Conservation (phyloP, 176 grass and related monocot species). For the Cenchrus fungigraminus region DNA sequence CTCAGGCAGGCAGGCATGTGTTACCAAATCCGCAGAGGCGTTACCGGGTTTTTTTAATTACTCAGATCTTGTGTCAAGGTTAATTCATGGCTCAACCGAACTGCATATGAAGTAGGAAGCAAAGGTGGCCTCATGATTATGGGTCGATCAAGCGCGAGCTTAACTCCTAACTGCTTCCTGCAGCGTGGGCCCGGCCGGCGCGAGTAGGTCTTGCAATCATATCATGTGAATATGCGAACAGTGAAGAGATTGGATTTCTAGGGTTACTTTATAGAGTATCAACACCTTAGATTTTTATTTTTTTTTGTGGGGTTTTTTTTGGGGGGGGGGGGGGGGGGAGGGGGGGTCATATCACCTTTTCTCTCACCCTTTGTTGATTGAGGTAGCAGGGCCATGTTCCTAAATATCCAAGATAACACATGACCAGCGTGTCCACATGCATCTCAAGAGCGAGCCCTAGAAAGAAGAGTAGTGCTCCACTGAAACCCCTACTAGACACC, state of each 20-base stretch:
- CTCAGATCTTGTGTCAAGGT: constrained; percentile 39
- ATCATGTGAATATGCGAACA: constrained; percentile 52
- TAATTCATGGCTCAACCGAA: constrained; percentile 22
- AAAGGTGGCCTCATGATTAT: constrained; percentile 41
- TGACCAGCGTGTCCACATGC: constrained; percentile 49
- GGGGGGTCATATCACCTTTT: constrained; percentile 55
- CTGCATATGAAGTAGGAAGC: constrained; percentile 16
- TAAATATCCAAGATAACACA: constrained; percentile 65
- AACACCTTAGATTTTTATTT: constrained; percentile 43
- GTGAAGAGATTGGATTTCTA: constrained; percentile 57
- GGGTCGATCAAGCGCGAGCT: constrained; percentile 36
- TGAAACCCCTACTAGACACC: constrained; percentile 29
- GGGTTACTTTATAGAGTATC: constrained; percentile 54
- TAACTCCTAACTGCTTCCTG: constrained; percentile 54
- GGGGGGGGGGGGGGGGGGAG: no score
- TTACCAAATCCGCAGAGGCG: constrained; percentile 43
- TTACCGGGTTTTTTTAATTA: constrained; percentile 28
- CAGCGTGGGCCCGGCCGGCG: constrained; percentile 33
- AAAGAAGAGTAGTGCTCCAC: constrained; percentile 52
- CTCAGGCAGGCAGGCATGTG: constrained; percentile 24
- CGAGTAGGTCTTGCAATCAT: constrained; percentile 52
- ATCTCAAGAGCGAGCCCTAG: constrained; percentile 41
- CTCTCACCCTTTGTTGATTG: constrained; percentile 60
- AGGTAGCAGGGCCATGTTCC: constrained; percentile 48
- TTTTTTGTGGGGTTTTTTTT: constrained; percentile 15